A percentile compares a stretch with the other conserved stretches of the same genome.
Evolutionary conservation across 2,329 filamentous ascomycete genomes (phyloP).

Genomic region (Hypocreales sp.): DNA sequence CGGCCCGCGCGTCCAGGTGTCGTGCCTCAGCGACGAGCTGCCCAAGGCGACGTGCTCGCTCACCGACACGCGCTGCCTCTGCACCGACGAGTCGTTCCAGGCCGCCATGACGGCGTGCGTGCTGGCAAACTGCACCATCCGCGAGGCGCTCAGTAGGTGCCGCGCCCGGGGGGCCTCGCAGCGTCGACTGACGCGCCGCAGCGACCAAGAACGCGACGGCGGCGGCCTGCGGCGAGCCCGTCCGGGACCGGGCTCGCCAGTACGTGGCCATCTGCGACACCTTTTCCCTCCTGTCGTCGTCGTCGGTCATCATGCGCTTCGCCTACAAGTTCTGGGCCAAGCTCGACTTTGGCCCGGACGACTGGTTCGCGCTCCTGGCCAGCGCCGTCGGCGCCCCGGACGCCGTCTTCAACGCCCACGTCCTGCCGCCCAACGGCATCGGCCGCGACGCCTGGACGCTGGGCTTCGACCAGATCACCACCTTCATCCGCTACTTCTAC

Average conservation of each 20-base stretch:
- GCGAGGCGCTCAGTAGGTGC: constrained; percentile 16
- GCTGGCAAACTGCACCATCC: constrained; percentile 12
- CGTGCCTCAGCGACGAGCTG: no score
- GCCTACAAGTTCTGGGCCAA: constrained; percentile 17
- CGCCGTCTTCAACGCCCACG: constrained; percentile 15
- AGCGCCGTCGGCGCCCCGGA: constrained; percentile 13
- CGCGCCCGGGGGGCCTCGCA: no score
- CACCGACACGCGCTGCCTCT: constrained; percentile 15
- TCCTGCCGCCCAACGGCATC: constrained; percentile 23
- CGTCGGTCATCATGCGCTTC: constrained; percentile 27
- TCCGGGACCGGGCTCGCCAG: constrained; percentile 15
- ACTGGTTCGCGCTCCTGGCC: constrained; percentile 17
- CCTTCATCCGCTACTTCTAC: constrained; percentile 27
- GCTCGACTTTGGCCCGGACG: constrained; percentile 20
- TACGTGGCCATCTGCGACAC: constrained; percentile 17
- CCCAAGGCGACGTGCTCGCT: constrained; percentile 10
- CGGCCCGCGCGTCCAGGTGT: no score
- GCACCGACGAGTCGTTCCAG: constrained; percentile 12
- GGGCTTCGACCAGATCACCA: constrained; percentile 21
- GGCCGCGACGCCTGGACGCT: constrained; percentile 37
- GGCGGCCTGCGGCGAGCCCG: constrained; percentile 6
- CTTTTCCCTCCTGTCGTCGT: constrained; percentile 18
- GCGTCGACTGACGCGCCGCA: constrained; percentile 3
- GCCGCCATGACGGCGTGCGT: constrained; percentile 12
- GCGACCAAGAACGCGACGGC: constrained; percentile 11